These are phyloP conservation scores for Ceratobasidium sp. DNA, from an alignment of 1,284 basidiomycete species.

Conservation along the genomic window DNA sequence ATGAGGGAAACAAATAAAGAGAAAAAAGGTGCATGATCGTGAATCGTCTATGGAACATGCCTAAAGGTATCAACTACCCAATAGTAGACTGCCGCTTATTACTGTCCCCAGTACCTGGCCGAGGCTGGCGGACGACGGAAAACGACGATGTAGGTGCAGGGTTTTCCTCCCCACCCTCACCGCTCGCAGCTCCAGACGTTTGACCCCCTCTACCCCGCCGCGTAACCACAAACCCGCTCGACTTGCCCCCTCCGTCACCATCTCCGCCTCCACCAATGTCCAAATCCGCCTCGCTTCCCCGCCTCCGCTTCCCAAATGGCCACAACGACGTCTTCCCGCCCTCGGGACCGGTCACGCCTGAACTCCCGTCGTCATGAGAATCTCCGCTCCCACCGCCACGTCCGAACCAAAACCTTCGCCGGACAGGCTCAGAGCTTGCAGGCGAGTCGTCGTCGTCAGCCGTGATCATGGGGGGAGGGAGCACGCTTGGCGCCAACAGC, in stretches of 20 bases:
- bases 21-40: conserved; percentile 7
- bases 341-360: conserved; percentile 6
- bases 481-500: conserved; percentile 17
- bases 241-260: not conserved
- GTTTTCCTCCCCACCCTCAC: conserved; percentile 5
- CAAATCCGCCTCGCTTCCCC: conserved; percentile 30
- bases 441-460: conserved; percentile 41
- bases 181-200: not conserved
- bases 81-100: conserved; percentile 23
- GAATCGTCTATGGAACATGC: conserved; percentile 16
- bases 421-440: conserved; percentile 25
- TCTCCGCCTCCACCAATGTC: conserved; percentile 18
- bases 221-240: conserved; percentile 29
- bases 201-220: not conserved
- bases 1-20: not conserved
- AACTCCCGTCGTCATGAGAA: conserved; percentile 37
- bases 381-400: conserved; percentile 25
- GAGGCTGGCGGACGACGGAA: conserved; percentile 31
- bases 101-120: conserved; percentile 25
- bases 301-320: conserved; percentile 30
- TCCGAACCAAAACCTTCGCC: conserved; percentile 43
- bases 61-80: conserved; percentile 2
- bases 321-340: conserved; percentile 22
- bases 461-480: conserved; percentile 20
- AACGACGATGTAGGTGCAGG: conserved; percentile 26